Conservation (phyloP, 1,139 yeast species). For the Yamadazyma siamensis region DNA sequence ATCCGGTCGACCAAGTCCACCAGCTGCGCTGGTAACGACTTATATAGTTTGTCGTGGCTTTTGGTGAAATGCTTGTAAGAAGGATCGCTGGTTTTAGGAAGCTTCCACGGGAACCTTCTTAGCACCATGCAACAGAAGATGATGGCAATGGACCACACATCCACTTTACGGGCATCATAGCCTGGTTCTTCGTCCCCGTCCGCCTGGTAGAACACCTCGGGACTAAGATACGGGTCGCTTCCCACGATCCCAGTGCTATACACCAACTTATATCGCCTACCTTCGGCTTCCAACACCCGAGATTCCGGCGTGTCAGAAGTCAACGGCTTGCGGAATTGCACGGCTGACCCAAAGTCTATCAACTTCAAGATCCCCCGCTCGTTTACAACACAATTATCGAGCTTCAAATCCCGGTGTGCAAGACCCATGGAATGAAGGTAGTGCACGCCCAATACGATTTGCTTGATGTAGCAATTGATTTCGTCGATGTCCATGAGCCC, state of each 20-base stretch:
- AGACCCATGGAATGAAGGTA: slow-evolving; percentile 66
- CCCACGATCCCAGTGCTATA: slow-evolving; percentile 72
- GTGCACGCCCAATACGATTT: slow-evolving; percentile 57
- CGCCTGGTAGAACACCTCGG: slow-evolving; percentile 54
- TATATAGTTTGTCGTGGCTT: slow-evolving; percentile 22
- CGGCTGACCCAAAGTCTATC: slow-evolving; percentile 78
- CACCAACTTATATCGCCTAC: slow-evolving; percentile 27
- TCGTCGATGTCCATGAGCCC: slow-evolving; percentile 60
- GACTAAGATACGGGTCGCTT: slow-evolving; percentile 78
- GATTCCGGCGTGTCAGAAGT: slow-evolving; percentile 16
- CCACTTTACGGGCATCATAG: slow-evolving; percentile 72
- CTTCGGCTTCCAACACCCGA: slow-evolving; percentile 15
- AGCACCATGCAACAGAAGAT: slow-evolving; percentile 73
- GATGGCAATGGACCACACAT: slow-evolving; percentile 77
- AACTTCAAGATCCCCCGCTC: slow-evolving; percentile 59
- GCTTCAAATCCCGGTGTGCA: slow-evolving; percentile 73
- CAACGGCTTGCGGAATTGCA: slow-evolving; percentile 45
- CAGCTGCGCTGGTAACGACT: slow-evolving; percentile 35
- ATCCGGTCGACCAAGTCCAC: slow-evolving; percentile 30
- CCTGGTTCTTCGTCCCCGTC: slow-evolving; percentile 19
- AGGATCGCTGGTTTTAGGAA: slow-evolving; percentile 59
- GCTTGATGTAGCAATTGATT: slow-evolving; percentile 65
- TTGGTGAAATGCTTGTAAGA: slow-evolving; percentile 43
- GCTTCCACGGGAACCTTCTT: slow-evolving; percentile 76
- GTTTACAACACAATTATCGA: slow-evolving; percentile 75